Conservation (phyloP, 2,329 filamentous ascomycete genomes). For the Scedosporium boydii region DNA sequence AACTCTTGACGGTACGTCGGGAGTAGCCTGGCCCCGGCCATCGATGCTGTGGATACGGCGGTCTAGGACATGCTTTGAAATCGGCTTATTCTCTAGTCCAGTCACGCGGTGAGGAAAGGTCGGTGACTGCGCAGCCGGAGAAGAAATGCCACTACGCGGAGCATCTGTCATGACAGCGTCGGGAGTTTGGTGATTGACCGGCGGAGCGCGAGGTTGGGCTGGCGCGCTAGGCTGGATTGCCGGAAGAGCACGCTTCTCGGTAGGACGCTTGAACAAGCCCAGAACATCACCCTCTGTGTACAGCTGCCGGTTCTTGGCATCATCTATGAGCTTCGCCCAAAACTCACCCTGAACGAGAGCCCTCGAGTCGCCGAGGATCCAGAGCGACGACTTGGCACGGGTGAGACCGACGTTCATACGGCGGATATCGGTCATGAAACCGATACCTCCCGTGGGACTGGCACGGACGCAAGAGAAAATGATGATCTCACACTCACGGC, state of each 20-base stretch:
- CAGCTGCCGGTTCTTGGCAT: conserved; percentile 63
- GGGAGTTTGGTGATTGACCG: background rate
- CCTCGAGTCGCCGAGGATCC: conserved; percentile 88
- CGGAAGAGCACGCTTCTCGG: conserved; percentile 23
- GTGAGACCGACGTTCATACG: conserved; percentile 99
- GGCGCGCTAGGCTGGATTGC: conserved; percentile 9
- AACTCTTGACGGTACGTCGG: conserved; percentile 15
- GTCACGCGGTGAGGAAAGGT: conserved; percentile 2
- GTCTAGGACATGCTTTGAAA: background rate
- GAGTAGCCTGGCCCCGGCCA: conserved; percentile 6
- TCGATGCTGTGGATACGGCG: conserved; percentile 8
- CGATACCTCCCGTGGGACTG: conserved; percentile 84
- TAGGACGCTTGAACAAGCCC: conserved; percentile 35
- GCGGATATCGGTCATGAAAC: conserved; percentile 95
- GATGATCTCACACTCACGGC: conserved; percentile 92
- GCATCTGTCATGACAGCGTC: background rate
- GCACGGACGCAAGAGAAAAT: conserved; percentile 98
- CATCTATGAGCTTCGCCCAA: conserved; percentile 78
- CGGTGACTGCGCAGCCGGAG: background rate
- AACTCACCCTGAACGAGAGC: conserved; percentile 81
- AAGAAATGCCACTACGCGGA: background rate
- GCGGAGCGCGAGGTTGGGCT: background rate
- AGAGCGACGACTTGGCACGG: conserved; percentile 90
- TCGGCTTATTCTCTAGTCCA: conserved; percentile 3
- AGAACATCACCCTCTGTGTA: conserved; percentile 63